Base-by-base conservation (phyloP, 805 yeast species). In the Zygoascus ofunaensis region DNA sequence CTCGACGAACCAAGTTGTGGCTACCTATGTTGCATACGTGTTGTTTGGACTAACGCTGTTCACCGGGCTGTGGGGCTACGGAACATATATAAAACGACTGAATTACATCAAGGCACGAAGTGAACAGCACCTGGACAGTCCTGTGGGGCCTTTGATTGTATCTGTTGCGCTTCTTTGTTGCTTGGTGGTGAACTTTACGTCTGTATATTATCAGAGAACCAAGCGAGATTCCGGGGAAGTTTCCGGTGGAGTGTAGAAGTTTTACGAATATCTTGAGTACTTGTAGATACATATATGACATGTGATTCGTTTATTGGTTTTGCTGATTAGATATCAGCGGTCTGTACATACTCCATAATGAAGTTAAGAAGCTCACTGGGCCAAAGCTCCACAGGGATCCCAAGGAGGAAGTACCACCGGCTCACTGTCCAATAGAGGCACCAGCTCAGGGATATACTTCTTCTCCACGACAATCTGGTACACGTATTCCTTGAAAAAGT, bases 51-150 rank as follows among this genome's bases (percentile, higher is more conserved):
- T 92, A 54, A 87, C 97, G 0, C 53, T 90, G 18, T 87, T 89
- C 61, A 72, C 87, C 36, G 90, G 94, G 37, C 53, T 77, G 22
- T 90, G 98, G 98, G 95, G 95, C 22, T 90, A 87, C 65, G 72
- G 68, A 49, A 77, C 83, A 44, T 90, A 84, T 65, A 65, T 77
- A 59, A 72, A 69, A 52, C 76, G 98, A 60, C 69, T 89, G 52
- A 71, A 70, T 28, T 72, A 81, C 45, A 92, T 90, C 60, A 76
- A 72, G 60, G 80, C 78, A 61, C 78, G 97, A 63, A 82, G 87
- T 22, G 94, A 90, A 41, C 75, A 74, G 55, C 97, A 89, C 63
- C 71, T 90, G 55, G 97, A 90, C 66, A 89, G 86, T 39, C 80
- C 94, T 43, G 57, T 83, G 45, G 98, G 98, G 10, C 98, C 98